phyloP scores from a whole-genome alignment of 2,329 filamentous ascomycete genomes.

The Aspergillus bombycis region DNA sequence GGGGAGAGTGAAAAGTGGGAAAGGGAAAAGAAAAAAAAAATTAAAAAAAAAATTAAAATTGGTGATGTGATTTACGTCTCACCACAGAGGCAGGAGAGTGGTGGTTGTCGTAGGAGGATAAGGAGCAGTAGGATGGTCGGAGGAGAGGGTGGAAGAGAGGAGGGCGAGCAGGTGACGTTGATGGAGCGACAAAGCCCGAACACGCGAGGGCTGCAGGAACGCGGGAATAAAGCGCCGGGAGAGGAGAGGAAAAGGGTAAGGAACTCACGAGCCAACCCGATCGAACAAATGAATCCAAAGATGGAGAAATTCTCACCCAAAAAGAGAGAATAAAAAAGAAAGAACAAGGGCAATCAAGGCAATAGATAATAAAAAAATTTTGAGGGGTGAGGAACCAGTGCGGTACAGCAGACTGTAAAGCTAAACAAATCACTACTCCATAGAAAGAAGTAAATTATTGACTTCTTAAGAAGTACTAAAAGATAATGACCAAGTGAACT shows the following conservation, averaged over 20 bases:
- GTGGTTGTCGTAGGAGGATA: constrained; percentile 19
- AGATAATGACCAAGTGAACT: constrained; percentile 1
- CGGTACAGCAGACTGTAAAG: constrained; percentile 2
- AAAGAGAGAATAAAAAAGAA: neutral
- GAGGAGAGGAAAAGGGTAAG: constrained; percentile 23
- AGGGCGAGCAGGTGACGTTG: constrained; percentile 35
- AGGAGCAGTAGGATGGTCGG: constrained; percentile 18
- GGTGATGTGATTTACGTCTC: constrained; percentile 19
- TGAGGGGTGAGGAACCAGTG: neutral
- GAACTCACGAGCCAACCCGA: constrained; percentile 20
- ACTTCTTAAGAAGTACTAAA: constrained; percentile 7
- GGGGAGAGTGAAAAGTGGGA: constrained; percentile 15
- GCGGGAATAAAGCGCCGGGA: constrained; percentile 29
- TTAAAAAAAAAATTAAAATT: constrained; percentile 16
- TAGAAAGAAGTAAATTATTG: constrained; percentile 8
- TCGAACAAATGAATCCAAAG: constrained; percentile 10
- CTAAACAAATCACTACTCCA: neutral
- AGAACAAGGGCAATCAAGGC: neutral
- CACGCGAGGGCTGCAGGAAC: constrained; percentile 36
- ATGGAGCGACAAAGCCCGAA: constrained; percentile 37
- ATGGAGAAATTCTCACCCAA: neutral
- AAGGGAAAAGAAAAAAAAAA: constrained; percentile 22
- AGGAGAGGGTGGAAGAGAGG: constrained; percentile 21
- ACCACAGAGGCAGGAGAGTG: constrained; percentile 22
- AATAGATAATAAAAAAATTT: neutral